Evolutionary conservation across 148 eudicot species (phyloP).

Genomic region (Selenicereus undatus): DNA sequence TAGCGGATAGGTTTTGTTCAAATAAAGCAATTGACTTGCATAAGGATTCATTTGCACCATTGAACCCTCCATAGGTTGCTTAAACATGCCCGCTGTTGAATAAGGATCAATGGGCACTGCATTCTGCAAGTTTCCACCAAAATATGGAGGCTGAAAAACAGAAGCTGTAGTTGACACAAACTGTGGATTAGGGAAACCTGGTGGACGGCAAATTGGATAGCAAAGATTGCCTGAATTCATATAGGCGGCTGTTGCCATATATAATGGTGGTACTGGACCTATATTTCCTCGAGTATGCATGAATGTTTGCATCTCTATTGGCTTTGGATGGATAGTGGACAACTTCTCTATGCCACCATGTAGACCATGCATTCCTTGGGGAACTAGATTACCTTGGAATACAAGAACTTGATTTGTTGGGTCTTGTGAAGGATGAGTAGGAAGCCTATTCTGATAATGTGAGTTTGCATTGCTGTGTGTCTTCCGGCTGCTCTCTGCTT

Average conservation of each 20-base stretch:
- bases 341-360: slow-evolving; percentile 12
- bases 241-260: slow-evolving; percentile 28
- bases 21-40: slow-evolving; percentile 26
- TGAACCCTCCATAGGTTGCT: slow-evolving; percentile 21
- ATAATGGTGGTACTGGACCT: slow-evolving; percentile 28
- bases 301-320: slow-evolving; percentile 15
- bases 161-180: slow-evolving; percentile 11
- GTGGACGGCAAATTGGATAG: slow-evolving; percentile 21
- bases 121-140: slow-evolving; percentile 24
- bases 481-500: slow-evolving; percentile 9
- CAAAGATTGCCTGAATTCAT: slow-evolving; percentile 25
- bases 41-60: slow-evolving; percentile 22
- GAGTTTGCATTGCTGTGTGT: slow-evolving; percentile 19
- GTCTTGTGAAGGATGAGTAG: slow-evolving; percentile 22
- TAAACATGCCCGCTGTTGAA: slow-evolving; percentile 13
- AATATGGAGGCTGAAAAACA: slow-evolving; percentile 24
- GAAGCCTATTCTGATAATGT: slow-evolving; percentile 22
- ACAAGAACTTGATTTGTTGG: slow-evolving; percentile 15
- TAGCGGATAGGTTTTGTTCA: slow-evolving; percentile 14
- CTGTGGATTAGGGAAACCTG: slow-evolving; percentile 24
- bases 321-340: slow-evolving; percentile 16
- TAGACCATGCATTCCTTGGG: slow-evolving; percentile 19
- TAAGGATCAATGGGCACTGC: slow-evolving; percentile 24
- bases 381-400: slow-evolving; percentile 21
- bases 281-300: slow-evolving; percentile 22